Evolutionary conservation across 2,329 filamentous ascomycete genomes (phyloP), one percentile per base, ranked within the genome.

Genomic region (Fusarium austroafricanum): DNA sequence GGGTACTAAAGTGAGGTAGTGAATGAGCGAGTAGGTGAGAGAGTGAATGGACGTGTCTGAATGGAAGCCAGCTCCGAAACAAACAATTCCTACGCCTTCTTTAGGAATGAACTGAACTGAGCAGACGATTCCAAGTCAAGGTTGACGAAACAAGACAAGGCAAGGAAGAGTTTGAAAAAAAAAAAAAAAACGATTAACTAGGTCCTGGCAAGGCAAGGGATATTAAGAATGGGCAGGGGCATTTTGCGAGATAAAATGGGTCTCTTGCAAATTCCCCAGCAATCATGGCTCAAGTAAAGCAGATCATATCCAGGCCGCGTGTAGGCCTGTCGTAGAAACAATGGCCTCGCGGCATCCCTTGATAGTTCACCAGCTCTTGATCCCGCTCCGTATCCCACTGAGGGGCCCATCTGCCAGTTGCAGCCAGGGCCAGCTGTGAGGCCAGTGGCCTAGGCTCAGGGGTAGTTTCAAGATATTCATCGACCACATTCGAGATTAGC

Each of bases 31-130:
- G 56, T 52, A 45, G 53, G 23, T 53, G 38, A 59, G 14, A 8
- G 35, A 15, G 21, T 28, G 35, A 11, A 42, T n/a, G 28, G 35
- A 29, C 21, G 35, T 20, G 35, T 44, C 23, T 51, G 47, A 44
- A 62, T 44, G 54, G 67, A 70, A 61, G 43, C 67, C 67, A 56
- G 67, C 49, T 68, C 67, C 67, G 58, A 70, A 70, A 67, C 62
- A 70, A 67, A 61, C 58, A 70, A 67, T 70, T 57, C 66, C 64
- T 56, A 51, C 47, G 58, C 67, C 54, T 52, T 70, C 51, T 70
- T 49, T 63, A 47, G 67, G 58, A 68, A 70, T 61, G 66, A 67
- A 64, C 37, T 51, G 39, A 51, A 31, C 29, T 26, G 28, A 29
- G 29, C 40, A 67, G 66, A 49, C 44, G 55, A 56, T 29, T 23